Conservation (phyloP, 2,329 filamentous ascomycete species). For the Ascochyta lentis region DNA sequence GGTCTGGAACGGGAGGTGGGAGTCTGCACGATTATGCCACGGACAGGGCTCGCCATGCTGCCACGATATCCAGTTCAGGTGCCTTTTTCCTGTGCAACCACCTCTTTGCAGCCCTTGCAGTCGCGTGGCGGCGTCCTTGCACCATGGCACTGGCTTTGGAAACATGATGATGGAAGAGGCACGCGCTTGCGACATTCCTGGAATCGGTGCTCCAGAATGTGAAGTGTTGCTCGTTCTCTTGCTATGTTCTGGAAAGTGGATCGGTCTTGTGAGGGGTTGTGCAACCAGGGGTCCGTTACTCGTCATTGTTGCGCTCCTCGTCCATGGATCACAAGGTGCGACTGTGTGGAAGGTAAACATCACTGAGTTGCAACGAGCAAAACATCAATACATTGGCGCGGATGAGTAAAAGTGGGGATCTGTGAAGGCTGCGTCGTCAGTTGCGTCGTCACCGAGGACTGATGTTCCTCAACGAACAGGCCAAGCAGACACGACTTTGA, state of each 20-base stretch:
- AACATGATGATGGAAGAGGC: slow-evolving; percentile 18
- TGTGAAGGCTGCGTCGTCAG: slow-evolving; percentile 6
- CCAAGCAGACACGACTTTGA: slow-evolving; percentile 2
- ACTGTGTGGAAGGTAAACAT: slow-evolving; percentile 8
- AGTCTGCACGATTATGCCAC: slow-evolving; percentile 16
- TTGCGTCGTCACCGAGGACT: slow-evolving; percentile 9
- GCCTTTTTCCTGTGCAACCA: slow-evolving; percentile 17
- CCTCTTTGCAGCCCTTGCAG: slow-evolving; percentile 16
- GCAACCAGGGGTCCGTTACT: slow-evolving; percentile 4
- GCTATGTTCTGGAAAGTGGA: slow-evolving; percentile 15
- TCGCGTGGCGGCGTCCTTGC: slow-evolving; percentile 22
- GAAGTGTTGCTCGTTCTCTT: slow-evolving; percentile 15
- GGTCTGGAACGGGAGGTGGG: slow-evolving; percentile 12
- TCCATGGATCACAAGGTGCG: slow-evolving; percentile 1
- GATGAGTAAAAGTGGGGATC: slow-evolving; percentile 8
- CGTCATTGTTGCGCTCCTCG: slow-evolving; percentile 6
- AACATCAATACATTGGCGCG: slow-evolving; percentile 3
- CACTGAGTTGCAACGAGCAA: not conserved
- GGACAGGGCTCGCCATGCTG: slow-evolving; percentile 9
- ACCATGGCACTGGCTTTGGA: slow-evolving; percentile 9
- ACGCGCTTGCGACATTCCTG: slow-evolving; percentile 21
- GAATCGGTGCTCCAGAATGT: slow-evolving; percentile 8
- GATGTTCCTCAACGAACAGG: not conserved
- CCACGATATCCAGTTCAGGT: slow-evolving; percentile 15
- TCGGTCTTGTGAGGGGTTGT: slow-evolving; percentile 12